These are phyloP conservation scores for Chlamydomonas incerta DNA, from an alignment of 139 green algal genomes.

Conservation along the genomic window DNA sequence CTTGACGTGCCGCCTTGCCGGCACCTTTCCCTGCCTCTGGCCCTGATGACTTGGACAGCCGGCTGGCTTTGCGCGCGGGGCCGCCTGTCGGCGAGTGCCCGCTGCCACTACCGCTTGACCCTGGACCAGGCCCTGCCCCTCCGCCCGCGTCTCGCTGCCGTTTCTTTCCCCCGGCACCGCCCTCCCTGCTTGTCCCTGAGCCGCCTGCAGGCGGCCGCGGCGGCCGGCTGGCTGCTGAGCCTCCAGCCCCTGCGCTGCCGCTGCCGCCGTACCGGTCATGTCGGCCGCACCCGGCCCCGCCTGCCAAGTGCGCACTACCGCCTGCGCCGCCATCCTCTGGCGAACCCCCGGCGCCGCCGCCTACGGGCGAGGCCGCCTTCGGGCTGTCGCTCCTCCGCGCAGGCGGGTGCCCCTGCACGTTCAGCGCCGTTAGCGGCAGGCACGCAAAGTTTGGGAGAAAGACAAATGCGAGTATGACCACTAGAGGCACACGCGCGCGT, in stretches of 20 bases:
- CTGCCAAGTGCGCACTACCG: background rate
- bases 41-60: background rate
- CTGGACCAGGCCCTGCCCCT: background rate
- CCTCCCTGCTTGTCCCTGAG: too few species aligned
- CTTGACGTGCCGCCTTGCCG: background rate
- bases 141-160: background rate
- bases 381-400: background rate
- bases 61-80: background rate
- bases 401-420: too few species aligned
- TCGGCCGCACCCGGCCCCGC: too few species aligned
- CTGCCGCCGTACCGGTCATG: slow-evolving; percentile 1
- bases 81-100: background rate
- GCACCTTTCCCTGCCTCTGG: background rate
- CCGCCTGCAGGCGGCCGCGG: too few species aligned
- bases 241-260: background rate
- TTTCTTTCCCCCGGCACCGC: background rate
- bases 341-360: background rate
- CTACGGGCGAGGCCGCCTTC: background rate
- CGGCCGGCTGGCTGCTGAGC: background rate
- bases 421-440: too few species aligned
- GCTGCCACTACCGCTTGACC: background rate
- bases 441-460: too few species aligned
- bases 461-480: too few species aligned
- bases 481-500: too few species aligned
- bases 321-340: background rate